These are phyloP conservation scores for Fennellomyces sp. DNA, from an alignment of 371 early-diverging fungal genomes.

Conservation along the genomic window DNA sequence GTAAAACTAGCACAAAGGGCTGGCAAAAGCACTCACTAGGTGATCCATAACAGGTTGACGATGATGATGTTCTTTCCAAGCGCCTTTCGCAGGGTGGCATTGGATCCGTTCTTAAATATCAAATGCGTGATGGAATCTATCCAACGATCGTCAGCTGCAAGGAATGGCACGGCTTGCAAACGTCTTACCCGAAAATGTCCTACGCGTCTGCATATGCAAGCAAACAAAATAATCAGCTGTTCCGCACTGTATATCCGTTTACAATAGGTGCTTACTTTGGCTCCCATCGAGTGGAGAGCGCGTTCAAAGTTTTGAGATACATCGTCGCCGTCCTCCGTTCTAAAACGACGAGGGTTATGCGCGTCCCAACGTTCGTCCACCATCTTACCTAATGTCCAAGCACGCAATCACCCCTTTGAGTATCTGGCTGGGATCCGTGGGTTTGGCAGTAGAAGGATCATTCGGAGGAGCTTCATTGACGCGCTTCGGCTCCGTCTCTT, in stretches of 20 bases:
- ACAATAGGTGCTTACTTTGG: conserved; percentile 23
- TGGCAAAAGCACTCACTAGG: conserved; percentile 14
- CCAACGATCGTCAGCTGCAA: background rate
- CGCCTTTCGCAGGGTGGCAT: conserved; percentile 42
- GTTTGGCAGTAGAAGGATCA: background rate
- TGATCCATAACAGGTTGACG: conserved; percentile 45
- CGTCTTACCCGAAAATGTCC: conserved; percentile 28
- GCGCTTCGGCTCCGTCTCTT: background rate
- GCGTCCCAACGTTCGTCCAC: background rate
- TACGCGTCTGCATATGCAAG: conserved; percentile 19
- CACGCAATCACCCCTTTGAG: conserved; percentile 47
- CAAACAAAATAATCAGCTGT: background rate
- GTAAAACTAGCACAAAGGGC: background rate
- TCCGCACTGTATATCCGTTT: background rate
- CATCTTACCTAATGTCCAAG: conserved; percentile 41
- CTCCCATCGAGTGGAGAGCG: conserved; percentile 49
- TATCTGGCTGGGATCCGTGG: conserved; percentile 19
- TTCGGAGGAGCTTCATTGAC: background rate
- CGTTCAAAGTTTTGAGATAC: conserved; percentile 48
- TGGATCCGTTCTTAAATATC: conserved; percentile 51
- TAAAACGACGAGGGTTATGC: conserved; percentile 4
- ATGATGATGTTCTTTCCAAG: conserved; percentile 29
- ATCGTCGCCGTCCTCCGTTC: conserved; percentile 55
- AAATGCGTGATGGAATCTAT: conserved; percentile 50
- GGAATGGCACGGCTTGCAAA: background rate